Conservation (phyloP, 2,329 filamentous ascomycete species). For the Pseudogymnoascus sp. region DNA sequence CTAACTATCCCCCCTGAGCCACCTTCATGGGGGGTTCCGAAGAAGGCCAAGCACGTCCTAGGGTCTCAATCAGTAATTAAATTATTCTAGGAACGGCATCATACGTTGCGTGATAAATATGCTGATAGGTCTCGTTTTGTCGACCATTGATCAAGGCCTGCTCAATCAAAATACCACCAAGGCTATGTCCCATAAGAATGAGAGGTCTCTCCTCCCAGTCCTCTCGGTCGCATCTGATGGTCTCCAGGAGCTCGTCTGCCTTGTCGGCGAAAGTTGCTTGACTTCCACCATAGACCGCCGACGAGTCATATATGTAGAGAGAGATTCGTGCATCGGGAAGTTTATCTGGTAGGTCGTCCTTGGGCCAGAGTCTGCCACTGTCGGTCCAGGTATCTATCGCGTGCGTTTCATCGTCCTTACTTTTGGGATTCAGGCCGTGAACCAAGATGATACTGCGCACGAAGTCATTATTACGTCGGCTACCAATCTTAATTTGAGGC, state of each 20-base stretch:
- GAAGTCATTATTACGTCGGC: neutral
- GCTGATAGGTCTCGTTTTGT: constrained; percentile 17
- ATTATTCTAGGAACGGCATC: neutral
- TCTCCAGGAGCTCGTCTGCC: constrained; percentile 21
- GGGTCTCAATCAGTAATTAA: constrained; percentile 15
- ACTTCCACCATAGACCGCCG: constrained; percentile 17
- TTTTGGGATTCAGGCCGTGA: constrained; percentile 22
- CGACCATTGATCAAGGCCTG: constrained; percentile 25
- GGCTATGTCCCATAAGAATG: constrained; percentile 19
- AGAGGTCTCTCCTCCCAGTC: constrained; percentile 15
- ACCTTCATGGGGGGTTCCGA: constrained; percentile 23
- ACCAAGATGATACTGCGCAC: constrained; percentile 19
- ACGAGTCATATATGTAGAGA: constrained; percentile 22
- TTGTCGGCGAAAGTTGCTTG: constrained; percentile 18
- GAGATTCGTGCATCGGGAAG: constrained; percentile 23
- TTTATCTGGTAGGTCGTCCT: constrained; percentile 19
- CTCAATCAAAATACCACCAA: constrained; percentile 23
- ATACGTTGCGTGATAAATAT: neutral
- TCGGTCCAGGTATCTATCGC: constrained; percentile 24
- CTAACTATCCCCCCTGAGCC: constrained; percentile 14
- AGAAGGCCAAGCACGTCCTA: constrained; percentile 21
- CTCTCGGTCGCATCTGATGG: constrained; percentile 15
- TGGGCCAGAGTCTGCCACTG: constrained; percentile 22
- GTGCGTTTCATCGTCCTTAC: constrained; percentile 18
- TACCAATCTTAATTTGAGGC: neutral